Evolutionary conservation across 768 basidiomycete species (phyloP), one percentile per base, ranked within the genome.

Genomic region (Mycena galopus): DNA sequence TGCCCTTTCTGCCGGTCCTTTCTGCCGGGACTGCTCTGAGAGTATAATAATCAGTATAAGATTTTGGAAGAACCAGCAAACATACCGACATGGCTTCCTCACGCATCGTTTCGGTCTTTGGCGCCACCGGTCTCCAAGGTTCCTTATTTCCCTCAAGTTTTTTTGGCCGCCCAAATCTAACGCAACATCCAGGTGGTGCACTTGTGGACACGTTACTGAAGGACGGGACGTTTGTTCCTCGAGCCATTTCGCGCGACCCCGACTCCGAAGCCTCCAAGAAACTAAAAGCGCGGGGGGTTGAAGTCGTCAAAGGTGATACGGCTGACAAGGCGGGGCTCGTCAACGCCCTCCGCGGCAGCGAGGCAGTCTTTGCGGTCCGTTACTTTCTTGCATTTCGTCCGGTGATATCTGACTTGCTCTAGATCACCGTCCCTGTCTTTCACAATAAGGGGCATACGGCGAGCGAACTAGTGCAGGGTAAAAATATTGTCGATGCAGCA

Each of bases 401-500:
- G 27, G 21, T 25, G 11, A 27, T 51, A 25, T 27, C 50, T 51
- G 23, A 44, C 12, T 10, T 42, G 21, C 1, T 9, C 4, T 35
- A 65, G 63, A 23, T 53, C 51, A 65, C 51, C 1, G 3, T 29
- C 32, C 32, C 51, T 14, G 25, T 23, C 14, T 55, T 37, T 21
- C 19, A 37, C 6, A 37, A 37, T 14, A 37, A 7, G 35, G 35
- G 14, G 35, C 8, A 14, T 37, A 37, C 6, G 35, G 35, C n/a
- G 47, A 50, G 19, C n/a, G 63, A 65, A 14, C 10, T 35, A 16
- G 16, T 37, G 35, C 65, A 66, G 27, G 65, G 65, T 11, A 66
- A 30, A 17, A 66, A 66, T 30, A 56, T 65, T 4, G 39, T 66
- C 25, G 65, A 56, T 25, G 65, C 65, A 3, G 65, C 65, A 14